These are phyloP conservation scores for Skeletonema menzelii DNA, from an alignment of 108 stramenopile genomes.

Conservation along the genomic window DNA sequence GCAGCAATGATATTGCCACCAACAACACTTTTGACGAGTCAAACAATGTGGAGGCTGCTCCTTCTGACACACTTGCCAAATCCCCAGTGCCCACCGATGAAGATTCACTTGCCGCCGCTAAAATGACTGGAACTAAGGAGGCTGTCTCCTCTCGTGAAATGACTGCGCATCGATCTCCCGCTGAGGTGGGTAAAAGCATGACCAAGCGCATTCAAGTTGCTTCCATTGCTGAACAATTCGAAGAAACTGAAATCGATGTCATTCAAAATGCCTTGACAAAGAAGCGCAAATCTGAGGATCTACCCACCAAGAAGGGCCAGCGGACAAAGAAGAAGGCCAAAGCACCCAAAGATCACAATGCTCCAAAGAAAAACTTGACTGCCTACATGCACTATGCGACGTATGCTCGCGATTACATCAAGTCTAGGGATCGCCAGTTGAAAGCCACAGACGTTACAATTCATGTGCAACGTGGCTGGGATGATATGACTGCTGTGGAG, in stretches of 20 bases:
- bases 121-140: background rate
- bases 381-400: slow-evolving; percentile 81
- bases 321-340: slow-evolving; percentile 41
- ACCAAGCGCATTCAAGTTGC: background rate
- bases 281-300: background rate
- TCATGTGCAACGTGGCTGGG: slow-evolving; percentile 67
- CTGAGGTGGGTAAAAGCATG: background rate
- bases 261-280: background rate
- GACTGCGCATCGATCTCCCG: background rate
- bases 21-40: background rate
- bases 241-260: background rate
- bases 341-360: slow-evolving; percentile 71
- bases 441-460: slow-evolving; percentile 68
- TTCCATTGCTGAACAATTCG: background rate
- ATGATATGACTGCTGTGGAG: slow-evolving; percentile 60
- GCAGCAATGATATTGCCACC: background rate
- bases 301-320: background rate
- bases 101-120: too few species aligned
- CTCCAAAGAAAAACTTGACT: slow-evolving; percentile 71
- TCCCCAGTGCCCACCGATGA: too few species aligned
- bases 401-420: slow-evolving; percentile 53
- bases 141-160: background rate
- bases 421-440: slow-evolving; percentile 67
- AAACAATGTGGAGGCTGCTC: background rate
- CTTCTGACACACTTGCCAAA: background rate